A percentile compares a stretch with the other conserved stretches of the same genome.
phyloP scores from a whole-genome alignment of 2,329 filamentous ascomycete species.

The Fusarium camptoceras region DNA sequence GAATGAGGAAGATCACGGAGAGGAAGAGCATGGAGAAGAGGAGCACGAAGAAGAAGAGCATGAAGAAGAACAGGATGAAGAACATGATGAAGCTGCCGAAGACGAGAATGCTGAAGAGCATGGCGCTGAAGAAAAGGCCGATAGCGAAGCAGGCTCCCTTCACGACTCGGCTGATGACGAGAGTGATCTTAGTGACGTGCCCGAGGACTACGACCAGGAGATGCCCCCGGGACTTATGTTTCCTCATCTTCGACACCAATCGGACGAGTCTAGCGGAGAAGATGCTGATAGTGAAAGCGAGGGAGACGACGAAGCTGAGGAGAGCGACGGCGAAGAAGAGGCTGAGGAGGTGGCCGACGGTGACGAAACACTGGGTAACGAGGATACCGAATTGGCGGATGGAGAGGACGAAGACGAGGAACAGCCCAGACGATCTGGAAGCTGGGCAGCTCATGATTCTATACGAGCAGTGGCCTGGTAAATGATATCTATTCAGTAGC shows the following conservation, averaged over 20 bases:
- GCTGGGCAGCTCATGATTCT: conserved; percentile 19
- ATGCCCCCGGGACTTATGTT: conserved; percentile 66
- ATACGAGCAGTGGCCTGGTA: conserved; percentile 14
- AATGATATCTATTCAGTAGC: conserved; percentile 3
- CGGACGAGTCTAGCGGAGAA: conserved; percentile 50
- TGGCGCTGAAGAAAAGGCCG: conserved; percentile 49
- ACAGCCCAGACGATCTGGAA: conserved; percentile 5
- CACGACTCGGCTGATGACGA: conserved; percentile 76
- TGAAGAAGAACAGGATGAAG: conserved; percentile 45
- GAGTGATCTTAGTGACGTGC: conserved; percentile 75
- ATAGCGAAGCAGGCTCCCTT: conserved; percentile 62
- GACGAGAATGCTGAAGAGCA: conserved; percentile 53
- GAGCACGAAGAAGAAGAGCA: conserved; percentile 44
- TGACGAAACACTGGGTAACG: conserved; percentile 30
- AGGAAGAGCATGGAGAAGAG: conserved; percentile 33
- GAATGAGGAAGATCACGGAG: conserved; percentile 47
- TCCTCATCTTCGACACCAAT: conserved; percentile 57
- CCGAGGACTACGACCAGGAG: conserved; percentile 69
- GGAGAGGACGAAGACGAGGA: conserved; percentile 29
- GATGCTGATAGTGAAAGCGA: conserved; percentile 53
- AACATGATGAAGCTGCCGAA: conserved; percentile 45
- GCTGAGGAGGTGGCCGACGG: conserved; percentile 36
- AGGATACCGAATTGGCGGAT: conserved; percentile 36
- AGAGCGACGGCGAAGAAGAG: conserved; percentile 37
- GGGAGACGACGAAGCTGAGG: conserved; percentile 47